These are phyloP conservation scores for Hansenula sp. DNA, from an alignment of 1,139 yeast genomes.

Conservation along the genomic window DNA sequence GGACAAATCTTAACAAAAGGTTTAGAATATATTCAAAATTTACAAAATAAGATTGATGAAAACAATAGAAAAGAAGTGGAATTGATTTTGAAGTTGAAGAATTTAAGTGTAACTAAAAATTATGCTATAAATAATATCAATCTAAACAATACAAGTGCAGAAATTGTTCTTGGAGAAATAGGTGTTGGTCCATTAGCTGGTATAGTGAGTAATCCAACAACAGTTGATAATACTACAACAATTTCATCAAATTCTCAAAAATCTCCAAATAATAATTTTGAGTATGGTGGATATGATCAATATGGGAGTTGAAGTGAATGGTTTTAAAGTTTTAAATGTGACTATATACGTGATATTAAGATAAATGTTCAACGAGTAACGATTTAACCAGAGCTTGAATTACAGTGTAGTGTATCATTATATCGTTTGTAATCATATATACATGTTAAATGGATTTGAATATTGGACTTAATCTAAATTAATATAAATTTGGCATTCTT, in stretches of 20 bases:
- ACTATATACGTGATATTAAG: neutral
- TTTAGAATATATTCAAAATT: constrained; percentile 73
- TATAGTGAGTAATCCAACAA: constrained; percentile 5
- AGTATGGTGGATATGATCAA: constrained; percentile 34
- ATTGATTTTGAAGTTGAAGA: constrained; percentile 56
- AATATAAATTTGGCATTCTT: constrained; percentile 74
- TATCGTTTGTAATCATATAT: neutral
- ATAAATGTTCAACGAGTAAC: too few species aligned
- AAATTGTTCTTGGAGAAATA: constrained; percentile 66
- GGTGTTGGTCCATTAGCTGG: constrained; percentile 79
- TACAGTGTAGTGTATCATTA: neutral
- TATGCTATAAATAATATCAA: constrained; percentile 36
- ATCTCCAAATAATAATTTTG: constrained; percentile 26
- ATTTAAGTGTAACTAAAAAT: constrained; percentile 41
- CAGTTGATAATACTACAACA: constrained; percentile 13
- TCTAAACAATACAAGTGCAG: constrained; percentile 75
- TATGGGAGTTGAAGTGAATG: constrained; percentile 21
- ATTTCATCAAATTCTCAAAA: constrained; percentile 11
- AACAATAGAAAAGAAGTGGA: constrained; percentile 78
- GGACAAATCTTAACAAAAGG: constrained; percentile 85
- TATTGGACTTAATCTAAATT: constrained; percentile 2
- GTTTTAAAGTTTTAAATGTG: neutral
- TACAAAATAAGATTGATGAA: constrained; percentile 75
- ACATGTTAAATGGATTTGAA: neutral
- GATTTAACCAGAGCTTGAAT: too few species aligned